Percentiles rank a stretch among this genome's conserved stretches.
These are phyloP conservation scores for Wickerhamiella azymoides DNA, from an alignment of 805 yeast species.

Conservation along the genomic window DNA sequence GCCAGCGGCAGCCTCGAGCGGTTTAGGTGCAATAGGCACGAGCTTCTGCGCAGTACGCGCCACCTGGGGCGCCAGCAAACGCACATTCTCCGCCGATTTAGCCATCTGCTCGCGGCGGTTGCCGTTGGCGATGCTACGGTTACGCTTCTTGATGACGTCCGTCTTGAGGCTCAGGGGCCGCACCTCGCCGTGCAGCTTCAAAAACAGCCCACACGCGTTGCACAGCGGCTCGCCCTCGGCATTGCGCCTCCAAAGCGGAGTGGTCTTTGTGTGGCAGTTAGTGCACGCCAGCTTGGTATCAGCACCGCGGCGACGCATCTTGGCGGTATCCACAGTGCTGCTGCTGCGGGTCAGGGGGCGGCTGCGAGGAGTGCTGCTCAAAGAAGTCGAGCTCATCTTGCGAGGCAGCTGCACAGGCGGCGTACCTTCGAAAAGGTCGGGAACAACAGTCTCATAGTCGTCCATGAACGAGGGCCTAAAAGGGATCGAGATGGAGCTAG, in stretches of 20 bases:
- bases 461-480: slow-evolving; percentile 6
- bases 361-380: slow-evolving; percentile 1
- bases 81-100: background rate
- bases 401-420: background rate
- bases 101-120: slow-evolving; percentile 1
- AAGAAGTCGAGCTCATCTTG: background rate
- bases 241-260: slow-evolving; percentile 91
- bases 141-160: slow-evolving; percentile 87
- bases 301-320: slow-evolving; percentile 4
- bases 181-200: slow-evolving; percentile 88
- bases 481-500: background rate
- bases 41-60: slow-evolving; percentile 1
- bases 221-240: slow-evolving; percentile 91
- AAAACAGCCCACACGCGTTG: slow-evolving; percentile 90
- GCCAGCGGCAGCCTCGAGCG: background rate
- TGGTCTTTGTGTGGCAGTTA: slow-evolving; percentile 82
- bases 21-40: slow-evolving; percentile 10
- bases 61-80: background rate
- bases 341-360: slow-evolving; percentile 3
- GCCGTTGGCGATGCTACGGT: slow-evolving; percentile 31
- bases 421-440: background rate
- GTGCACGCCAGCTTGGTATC: slow-evolving; percentile 39
- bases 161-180: slow-evolving; percentile 88
- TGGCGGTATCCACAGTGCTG: slow-evolving; percentile 6
- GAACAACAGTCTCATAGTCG: slow-evolving; percentile 3